Evolutionary conservation across 2,329 filamentous ascomycete species (phyloP), one percentile per base, ranked within the genome.

Genomic region (Lanzia echinophila): DNA sequence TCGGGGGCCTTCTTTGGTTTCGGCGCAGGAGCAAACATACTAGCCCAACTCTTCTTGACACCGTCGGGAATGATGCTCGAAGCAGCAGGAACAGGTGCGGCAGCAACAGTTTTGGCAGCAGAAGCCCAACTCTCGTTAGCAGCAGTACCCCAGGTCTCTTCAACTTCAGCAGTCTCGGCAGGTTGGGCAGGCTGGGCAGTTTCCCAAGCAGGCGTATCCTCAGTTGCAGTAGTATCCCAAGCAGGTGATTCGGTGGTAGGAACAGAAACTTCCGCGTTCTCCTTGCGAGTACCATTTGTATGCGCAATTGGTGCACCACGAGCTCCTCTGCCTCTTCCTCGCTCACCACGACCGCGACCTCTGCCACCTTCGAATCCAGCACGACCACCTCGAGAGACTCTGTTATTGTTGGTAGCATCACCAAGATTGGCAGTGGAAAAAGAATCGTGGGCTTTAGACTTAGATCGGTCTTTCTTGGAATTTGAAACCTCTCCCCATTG

Each of bases 401-500:
- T 74, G 60, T 68, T 67, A 45, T 52, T 45, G 60, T 73, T 71
- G 60, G 73, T 71, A 52, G 72, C 65, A 60, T 81, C 77, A 62
- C 77, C 76, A 56, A 78, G 71, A 55, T 79, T 73, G 56, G 77
- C 72, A 59, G 76, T 71, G 56, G 77, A 68, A 52, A 72, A 63
- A 32, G 50, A 53, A 53, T 79, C 71, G 52, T 88, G 82, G 71
- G 78, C 76, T 79, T 91, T 92, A 62, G 84, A 79, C 71, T 84
- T 83, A 65, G 83, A 74, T 62, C 81, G 76, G 64, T 87, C 82
- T 76, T 90, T 91, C 75, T 86, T 86, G 67, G 82, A 80, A 78
- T 88, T 88, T 63, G 86, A 86, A 62, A 94, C 88, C 70, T 92
- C 87, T 64, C 84, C 85, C 82, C 90, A 94, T 75, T 90, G 87